Conservation (phyloP, 306 rosid species). For the Carpinus fangiana region DNA sequence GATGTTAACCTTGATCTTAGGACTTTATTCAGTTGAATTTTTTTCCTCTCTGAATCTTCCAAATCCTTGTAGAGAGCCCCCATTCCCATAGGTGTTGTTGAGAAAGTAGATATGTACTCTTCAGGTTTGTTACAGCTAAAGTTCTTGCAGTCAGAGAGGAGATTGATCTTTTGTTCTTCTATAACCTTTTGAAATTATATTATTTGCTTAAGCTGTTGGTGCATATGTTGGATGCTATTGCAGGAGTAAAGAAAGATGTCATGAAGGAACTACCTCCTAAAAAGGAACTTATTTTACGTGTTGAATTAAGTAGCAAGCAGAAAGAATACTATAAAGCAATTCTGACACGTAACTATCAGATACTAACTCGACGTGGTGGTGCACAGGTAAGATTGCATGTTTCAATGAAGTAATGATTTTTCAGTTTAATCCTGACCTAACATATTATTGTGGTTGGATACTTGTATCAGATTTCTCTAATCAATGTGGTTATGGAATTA, state of each 20-base stretch:
- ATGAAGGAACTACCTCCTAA: slow-evolving; percentile 99
- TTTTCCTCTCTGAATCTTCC: not conserved
- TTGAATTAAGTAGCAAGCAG: slow-evolving; percentile 91
- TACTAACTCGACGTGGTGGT: slow-evolving; percentile 96
- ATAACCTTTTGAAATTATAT: not conserved
- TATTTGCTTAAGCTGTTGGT: slow-evolving; percentile 20
- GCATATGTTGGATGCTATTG: slow-evolving; percentile 31
- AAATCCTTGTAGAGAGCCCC: slow-evolving; percentile 2
- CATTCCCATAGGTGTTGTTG: slow-evolving; percentile 10
- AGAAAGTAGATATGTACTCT: slow-evolving; percentile 9
- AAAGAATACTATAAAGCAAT: slow-evolving; percentile 98
- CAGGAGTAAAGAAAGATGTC: slow-evolving; percentile 99
- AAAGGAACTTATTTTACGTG: slow-evolving; percentile 92
- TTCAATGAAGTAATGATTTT: slow-evolving; percentile 19
- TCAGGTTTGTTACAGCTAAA: slow-evolving; percentile 10
- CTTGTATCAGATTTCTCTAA: slow-evolving; percentile 84
- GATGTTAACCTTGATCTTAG: not conserved
- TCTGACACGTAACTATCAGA: slow-evolving; percentile 94
- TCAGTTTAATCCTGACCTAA: slow-evolving; percentile 5
- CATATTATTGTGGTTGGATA: slow-evolving; percentile 22
- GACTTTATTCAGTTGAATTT: not conserved
- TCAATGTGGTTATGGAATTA: slow-evolving; percentile 97
- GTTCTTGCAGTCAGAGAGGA: slow-evolving; percentile 15
- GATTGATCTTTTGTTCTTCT: slow-evolving; percentile 10
- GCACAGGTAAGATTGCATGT: slow-evolving; percentile 66